Conservation (phyloP, 441 rosid species). For the Geranium incanum region DNA sequence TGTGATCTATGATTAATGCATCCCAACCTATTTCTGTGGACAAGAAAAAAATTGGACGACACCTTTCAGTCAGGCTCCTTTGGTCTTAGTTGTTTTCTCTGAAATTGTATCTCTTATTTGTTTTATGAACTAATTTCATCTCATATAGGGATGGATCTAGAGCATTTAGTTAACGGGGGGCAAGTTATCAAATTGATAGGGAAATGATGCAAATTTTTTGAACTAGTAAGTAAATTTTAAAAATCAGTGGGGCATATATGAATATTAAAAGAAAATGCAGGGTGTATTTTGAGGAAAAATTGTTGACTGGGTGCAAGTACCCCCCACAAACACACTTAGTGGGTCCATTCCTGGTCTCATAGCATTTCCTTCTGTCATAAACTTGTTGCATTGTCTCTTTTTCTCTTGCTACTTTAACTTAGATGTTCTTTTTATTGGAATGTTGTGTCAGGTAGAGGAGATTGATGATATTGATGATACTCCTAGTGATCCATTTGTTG, state of each 20-base stretch:
- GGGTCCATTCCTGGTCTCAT: background rate
- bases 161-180: background rate
- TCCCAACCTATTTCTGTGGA: background rate
- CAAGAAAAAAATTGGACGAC: background rate
- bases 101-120: background rate
- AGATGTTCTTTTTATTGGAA: conserved; percentile 19
- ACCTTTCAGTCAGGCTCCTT: background rate
- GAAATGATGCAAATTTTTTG: too few relatives aligned
- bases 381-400: background rate
- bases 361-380: background rate
- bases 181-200: too few relatives aligned
- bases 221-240: too few relatives aligned
- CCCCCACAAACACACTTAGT: background rate
- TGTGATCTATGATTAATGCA: background rate
- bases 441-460: conserved; percentile 75
- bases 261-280: background rate
- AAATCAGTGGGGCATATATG: background rate
- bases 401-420: conserved; percentile 9
- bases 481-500: conserved; percentile 66
- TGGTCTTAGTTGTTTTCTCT: background rate
- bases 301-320: background rate
- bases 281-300: background rate
- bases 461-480: conserved; percentile 76
- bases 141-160: background rate
- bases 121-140: background rate